Percentiles rank a stretch among this genome's conserved stretches.
Conservation (phyloP, 2,329 filamentous ascomycete species). For the Blastomyces silverae region DNA sequence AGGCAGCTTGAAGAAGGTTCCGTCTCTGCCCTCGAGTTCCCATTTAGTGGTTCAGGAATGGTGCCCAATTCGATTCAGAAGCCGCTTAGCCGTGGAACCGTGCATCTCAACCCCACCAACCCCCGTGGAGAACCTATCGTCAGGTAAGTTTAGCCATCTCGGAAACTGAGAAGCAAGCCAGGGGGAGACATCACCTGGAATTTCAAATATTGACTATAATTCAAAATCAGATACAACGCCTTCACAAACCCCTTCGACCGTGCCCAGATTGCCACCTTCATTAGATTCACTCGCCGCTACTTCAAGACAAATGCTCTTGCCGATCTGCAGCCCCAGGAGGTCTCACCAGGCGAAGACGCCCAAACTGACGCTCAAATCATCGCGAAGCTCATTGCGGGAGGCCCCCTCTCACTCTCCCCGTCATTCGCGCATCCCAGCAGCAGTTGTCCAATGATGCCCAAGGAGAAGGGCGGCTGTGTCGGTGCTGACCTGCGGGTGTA, state of each 20-base stretch:
- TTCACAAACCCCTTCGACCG: slow-evolving; percentile 23
- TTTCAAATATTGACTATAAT: not conserved
- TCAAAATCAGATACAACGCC: slow-evolving; percentile 13
- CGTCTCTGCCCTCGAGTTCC: slow-evolving; percentile 23
- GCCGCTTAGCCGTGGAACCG: slow-evolving; percentile 23
- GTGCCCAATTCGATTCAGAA: slow-evolving; percentile 23
- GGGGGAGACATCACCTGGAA: not conserved
- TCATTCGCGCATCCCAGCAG: slow-evolving; percentile 28
- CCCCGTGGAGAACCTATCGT: slow-evolving; percentile 20
- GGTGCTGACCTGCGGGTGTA: slow-evolving; percentile 29
- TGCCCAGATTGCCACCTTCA: slow-evolving; percentile 15
- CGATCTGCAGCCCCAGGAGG: slow-evolving; percentile 16
- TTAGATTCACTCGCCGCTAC: slow-evolving; percentile 20
- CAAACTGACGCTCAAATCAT: slow-evolving; percentile 19
- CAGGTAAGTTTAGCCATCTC: slow-evolving; percentile 13
- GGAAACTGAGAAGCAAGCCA: not conserved
- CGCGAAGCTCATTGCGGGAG: slow-evolving; percentile 12
- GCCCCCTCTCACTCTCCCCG: slow-evolving; percentile 7
- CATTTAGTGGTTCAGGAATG: slow-evolving; percentile 20
- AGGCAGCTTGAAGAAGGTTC: slow-evolving; percentile 19
- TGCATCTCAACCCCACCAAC: slow-evolving; percentile 21
- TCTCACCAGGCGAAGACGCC: slow-evolving; percentile 18
- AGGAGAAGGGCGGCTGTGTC: slow-evolving; percentile 30
- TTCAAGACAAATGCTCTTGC: slow-evolving; percentile 14
- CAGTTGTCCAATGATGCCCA: slow-evolving; percentile 32